Conservation (phyloP, 2,329 filamentous ascomycete genomes). For the Ophiosphaerella herpotricha region DNA sequence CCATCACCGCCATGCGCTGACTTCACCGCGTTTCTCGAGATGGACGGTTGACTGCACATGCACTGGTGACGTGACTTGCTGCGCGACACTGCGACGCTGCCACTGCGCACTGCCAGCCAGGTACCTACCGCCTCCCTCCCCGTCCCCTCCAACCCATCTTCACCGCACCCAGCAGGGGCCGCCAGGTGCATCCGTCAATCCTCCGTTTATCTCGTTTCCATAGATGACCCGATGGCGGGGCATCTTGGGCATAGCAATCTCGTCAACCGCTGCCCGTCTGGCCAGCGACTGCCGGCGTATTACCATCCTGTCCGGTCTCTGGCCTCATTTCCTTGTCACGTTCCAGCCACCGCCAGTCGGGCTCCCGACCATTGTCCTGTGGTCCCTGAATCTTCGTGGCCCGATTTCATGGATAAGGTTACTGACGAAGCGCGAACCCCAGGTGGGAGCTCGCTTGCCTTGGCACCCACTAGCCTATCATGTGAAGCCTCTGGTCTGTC, state of each 20-base stretch:
- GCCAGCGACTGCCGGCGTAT: no score
- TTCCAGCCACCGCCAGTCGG: neutral
- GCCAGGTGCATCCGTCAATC: neutral
- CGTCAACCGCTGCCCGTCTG: no score
- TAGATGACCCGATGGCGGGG: no score
- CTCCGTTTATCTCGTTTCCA: neutral
- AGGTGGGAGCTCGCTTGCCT: slow-evolving; percentile 22
- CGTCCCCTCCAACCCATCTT: no score
- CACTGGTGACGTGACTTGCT: slow-evolving; percentile 1
- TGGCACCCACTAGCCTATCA: slow-evolving; percentile 18
- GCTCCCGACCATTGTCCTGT: slow-evolving; percentile 15
- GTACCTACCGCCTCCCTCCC: no score
- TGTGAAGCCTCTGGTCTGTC: slow-evolving; percentile 13
- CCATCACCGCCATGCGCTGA: slow-evolving; percentile 16
- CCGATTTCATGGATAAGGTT: slow-evolving; percentile 43
- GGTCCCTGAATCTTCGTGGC: slow-evolving; percentile 38
- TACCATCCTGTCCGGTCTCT: neutral
- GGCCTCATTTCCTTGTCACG: neutral
- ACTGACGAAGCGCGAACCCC: slow-evolving; percentile 30
- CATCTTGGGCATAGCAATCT: no score
- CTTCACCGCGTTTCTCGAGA: slow-evolving; percentile 29
- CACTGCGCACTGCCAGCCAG: neutral
- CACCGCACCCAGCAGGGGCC: no score
- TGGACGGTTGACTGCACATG: no score
- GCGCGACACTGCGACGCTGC: slow-evolving; percentile 8